Conservation (phyloP, 208 protist species). For the Crithidia brevicula region DNA sequence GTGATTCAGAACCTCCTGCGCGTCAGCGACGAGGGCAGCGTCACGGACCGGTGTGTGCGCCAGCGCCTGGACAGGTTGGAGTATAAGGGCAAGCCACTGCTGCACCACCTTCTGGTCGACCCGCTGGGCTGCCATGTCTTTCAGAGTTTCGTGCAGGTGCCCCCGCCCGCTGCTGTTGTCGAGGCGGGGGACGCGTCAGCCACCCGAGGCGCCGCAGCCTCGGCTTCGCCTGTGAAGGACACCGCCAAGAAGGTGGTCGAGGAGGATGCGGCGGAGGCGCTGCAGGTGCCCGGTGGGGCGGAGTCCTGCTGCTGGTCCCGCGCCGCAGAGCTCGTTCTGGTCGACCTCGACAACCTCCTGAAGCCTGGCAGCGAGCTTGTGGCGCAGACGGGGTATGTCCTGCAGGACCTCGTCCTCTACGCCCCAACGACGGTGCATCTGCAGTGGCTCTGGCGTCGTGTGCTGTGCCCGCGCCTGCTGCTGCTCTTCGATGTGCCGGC, state of each 20-base stretch:
- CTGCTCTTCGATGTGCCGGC: conserved; percentile 44
- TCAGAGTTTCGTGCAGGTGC: conserved; percentile 81
- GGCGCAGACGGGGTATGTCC: conserved; percentile 54
- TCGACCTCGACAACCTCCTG: conserved; percentile 55
- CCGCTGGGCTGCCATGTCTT: conserved; percentile 80
- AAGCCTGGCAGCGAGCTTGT: conserved; percentile 52
- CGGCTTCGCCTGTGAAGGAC: not conserved
- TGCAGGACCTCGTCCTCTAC: conserved; percentile 87
- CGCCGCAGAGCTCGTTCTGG: conserved; percentile 51
- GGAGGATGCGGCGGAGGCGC: not conserved
- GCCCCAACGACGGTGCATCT: conserved; percentile 73
- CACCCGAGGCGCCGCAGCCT: not conserved
- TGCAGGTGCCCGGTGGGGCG: conserved; percentile 16
- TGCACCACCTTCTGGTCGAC: conserved; percentile 71
- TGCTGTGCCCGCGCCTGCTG: conserved; percentile 50
- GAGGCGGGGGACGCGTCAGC: conserved; percentile 45
- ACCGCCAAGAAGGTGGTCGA: conserved; percentile 13
- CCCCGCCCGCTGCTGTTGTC: conserved; percentile 43
- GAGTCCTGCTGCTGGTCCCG: conserved; percentile 65
- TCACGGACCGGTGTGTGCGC: conserved; percentile 51
- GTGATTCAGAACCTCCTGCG: conserved; percentile 86
- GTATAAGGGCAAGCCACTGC: conserved; percentile 52
- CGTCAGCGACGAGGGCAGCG: conserved; percentile 56
- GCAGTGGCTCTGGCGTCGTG: conserved; percentile 60
- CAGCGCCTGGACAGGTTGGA: conserved; percentile 53